Evolutionary conservation across 768 basidiomycete genomes (phyloP), one percentile per base, ranked within the genome.

Genomic region (Rhizopogon salebrosus): DNA sequence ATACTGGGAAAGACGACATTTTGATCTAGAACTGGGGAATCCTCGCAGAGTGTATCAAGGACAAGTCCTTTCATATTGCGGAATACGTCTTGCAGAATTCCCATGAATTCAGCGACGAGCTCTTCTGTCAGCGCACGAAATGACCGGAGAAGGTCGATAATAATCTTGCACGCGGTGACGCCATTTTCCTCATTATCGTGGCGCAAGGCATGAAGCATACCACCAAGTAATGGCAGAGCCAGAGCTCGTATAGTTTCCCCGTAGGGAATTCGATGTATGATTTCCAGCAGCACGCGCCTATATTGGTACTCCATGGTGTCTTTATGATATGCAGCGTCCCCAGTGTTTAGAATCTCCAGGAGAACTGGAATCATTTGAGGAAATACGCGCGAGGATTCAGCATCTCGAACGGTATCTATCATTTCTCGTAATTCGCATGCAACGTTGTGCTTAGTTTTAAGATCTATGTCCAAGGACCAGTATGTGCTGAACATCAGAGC

Each of bases 161-260:
- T 77, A 52, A 85, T 88, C 72, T 98, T 98, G 78, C 94, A 92
- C 51, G 87, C 89, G 2, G 85, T 79, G 29, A 87, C 79, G 2
- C 91, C 97, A 63, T 94, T 95, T 66, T 99, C 97, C 70, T 99
- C 97, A 65, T 97, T 98, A 73, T 99, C 97, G 58, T 81, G 74
- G 23, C 88, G 85, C 27, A 98, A 77, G 49, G 93, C 75, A 56
- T 91, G 78, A 35, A 98, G 77, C 83, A 97, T 84, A 49, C 92
- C 85, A 51, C 76, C 77, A 66, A 89, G 88, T 41, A 98, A 80
- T 2, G 78, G 65, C 13, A 77, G 71, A 16, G 83, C 77, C 57
- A 89, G 85, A 48, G 79, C 76, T 37, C 88, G 80, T 20, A 94
- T 74, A n/a, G 79, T 73, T 50, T 98, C 97, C 49, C 81, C 82